phyloP scores from a whole-genome alignment of 768 basidiomycete genomes.

The Coprinopsis strossmayeri region DNA sequence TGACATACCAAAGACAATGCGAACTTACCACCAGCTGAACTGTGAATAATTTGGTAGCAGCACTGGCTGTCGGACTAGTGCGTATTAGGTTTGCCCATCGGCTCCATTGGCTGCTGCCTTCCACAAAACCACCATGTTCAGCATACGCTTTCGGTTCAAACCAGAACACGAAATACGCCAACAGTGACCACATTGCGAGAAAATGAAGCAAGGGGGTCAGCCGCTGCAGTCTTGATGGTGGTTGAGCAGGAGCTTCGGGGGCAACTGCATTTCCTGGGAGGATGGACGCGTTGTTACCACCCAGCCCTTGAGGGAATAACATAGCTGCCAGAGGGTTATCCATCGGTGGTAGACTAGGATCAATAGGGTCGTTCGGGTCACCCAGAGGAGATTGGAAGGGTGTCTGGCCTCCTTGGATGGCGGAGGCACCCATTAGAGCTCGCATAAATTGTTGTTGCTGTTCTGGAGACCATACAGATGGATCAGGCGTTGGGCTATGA shows the following conservation, averaged over 20 bases:
- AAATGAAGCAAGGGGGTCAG: conserved; percentile 63
- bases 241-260: not conserved
- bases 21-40: conserved; percentile 54
- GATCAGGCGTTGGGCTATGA: conserved; percentile 31
- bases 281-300: not conserved
- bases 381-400: conserved; percentile 18
- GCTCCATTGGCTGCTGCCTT: conserved; percentile 34
- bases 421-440: conserved; percentile 43
- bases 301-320: conserved; percentile 23
- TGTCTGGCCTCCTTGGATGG: conserved; percentile 18
- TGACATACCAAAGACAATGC: not conserved
- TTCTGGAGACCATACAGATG: conserved; percentile 59
- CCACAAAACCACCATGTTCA: conserved; percentile 27
- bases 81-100: conserved; percentile 57
- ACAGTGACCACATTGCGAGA: conserved; percentile 53
- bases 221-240: conserved; percentile 48
- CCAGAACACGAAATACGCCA: conserved; percentile 64
- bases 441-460: conserved; percentile 65
- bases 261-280: too few species aligned
- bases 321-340: conserved; percentile 45
- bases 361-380: conserved; percentile 17
- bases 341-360: conserved; percentile 23
- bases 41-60: conserved; percentile 25
- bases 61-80: conserved; percentile 24
- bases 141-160: conserved; percentile 50